A percentile compares a stretch with the other conserved stretches of the same genome.
phyloP scores from a whole-genome alignment of 768 basidiomycete genomes.

The Guyanaporus albipodus region DNA sequence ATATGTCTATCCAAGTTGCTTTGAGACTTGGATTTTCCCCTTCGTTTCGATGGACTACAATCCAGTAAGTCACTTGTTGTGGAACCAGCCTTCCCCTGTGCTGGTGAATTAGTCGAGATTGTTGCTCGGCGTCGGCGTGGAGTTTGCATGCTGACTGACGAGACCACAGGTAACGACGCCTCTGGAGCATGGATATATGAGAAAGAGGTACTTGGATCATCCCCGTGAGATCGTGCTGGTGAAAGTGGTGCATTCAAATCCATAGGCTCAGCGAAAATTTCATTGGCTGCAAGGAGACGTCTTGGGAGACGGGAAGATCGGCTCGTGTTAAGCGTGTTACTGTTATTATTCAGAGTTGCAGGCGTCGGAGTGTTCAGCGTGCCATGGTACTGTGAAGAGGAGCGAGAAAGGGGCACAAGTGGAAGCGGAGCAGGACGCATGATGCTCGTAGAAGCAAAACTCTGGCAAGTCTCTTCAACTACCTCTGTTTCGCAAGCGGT shows the following conservation, averaged over 20 bases:
- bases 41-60: slow-evolving; percentile 57
- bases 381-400: slow-evolving; percentile 35
- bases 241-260: slow-evolving; percentile 19
- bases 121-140: slow-evolving; percentile 54
- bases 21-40: slow-evolving; percentile 64
- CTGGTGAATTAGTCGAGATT: slow-evolving; percentile 61
- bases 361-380: slow-evolving; percentile 34
- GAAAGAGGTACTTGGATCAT: slow-evolving; percentile 21
- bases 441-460: slow-evolving; percentile 54
- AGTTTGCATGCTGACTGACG: slow-evolving; percentile 27
- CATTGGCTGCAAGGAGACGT: slow-evolving; percentile 58
- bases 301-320: slow-evolving; percentile 52
- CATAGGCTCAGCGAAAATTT: slow-evolving; percentile 54
- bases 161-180: slow-evolving; percentile 17
- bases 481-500: slow-evolving; percentile 56
- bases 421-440: slow-evolving; percentile 60
- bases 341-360: slow-evolving; percentile 3
- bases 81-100: slow-evolving; percentile 29
- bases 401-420: slow-evolving; percentile 51
- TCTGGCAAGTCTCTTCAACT: slow-evolving; percentile 75
- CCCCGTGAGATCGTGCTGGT: slow-evolving; percentile 11
- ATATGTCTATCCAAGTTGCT: slow-evolving; percentile 65
- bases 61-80: slow-evolving; percentile 33
- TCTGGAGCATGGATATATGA: slow-evolving; percentile 20
- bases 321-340: slow-evolving; percentile 6